A percentile compares a stretch with the other conserved stretches of the same genome.
These are phyloP conservation scores for Penicillium frequentans DNA, from an alignment of 2,329 filamentous ascomycete genomes.

Conservation along the genomic window DNA sequence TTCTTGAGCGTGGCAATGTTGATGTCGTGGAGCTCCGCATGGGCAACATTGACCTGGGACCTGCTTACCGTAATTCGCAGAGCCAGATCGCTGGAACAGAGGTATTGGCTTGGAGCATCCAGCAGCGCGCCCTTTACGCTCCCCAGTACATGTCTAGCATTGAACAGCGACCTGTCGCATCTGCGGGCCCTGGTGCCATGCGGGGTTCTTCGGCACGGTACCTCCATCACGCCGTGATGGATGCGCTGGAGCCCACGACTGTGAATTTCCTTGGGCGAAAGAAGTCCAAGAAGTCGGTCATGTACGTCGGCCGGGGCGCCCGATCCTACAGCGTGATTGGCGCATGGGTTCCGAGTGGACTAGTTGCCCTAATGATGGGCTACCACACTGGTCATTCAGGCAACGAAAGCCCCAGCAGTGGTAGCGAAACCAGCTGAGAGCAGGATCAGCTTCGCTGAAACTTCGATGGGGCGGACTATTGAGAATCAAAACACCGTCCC, in stretches of 20 bases:
- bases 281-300: constrained; percentile 51
- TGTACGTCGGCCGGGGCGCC: constrained; percentile 82
- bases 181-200: constrained; percentile 38
- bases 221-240: constrained; percentile 85
- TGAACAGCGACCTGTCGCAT: constrained; percentile 41
- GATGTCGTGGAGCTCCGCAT: constrained; percentile 85
- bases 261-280: constrained; percentile 41
- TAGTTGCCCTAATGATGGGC: constrained; percentile 95
- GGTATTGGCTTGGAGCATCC: constrained; percentile 59
- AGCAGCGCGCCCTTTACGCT: constrained; percentile 55
- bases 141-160: constrained; percentile 45
- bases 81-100: constrained; percentile 50
- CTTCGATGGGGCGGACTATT: not conserved
- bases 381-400: constrained; percentile 50
- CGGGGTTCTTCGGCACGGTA: constrained; percentile 72
- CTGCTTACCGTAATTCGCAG: constrained; percentile 51
- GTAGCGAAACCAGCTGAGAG: constrained; percentile 40
- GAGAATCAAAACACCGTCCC: not conserved
- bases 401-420: constrained; percentile 28
- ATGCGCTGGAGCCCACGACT: constrained; percentile 66
- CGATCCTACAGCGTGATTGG: constrained; percentile 84
- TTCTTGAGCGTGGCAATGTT: constrained; percentile 61
- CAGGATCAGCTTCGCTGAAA: constrained; percentile 21
- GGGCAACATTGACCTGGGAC: constrained; percentile 82
- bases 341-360: constrained; percentile 69